Conservation (phyloP, 805 yeast species). For the Dipodascus albidus region DNA sequence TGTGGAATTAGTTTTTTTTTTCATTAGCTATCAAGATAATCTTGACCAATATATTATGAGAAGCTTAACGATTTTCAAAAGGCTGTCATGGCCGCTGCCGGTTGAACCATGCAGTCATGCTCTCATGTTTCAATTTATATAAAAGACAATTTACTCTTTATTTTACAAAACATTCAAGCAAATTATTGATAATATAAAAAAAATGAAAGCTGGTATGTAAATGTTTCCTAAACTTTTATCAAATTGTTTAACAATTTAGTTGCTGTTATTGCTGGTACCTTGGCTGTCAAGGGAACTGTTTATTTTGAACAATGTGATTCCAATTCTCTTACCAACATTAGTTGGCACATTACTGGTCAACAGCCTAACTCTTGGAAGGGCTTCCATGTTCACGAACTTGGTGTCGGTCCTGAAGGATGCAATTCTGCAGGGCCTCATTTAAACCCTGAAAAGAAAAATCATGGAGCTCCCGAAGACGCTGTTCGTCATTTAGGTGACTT, state of each 20-base stretch:
- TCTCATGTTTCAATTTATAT: too few species aligned
- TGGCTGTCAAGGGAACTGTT: constrained; percentile 79
- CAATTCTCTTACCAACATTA: constrained; percentile 68
- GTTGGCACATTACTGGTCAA: constrained; percentile 87
- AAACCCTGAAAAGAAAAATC: constrained; percentile 78
- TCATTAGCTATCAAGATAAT: too few species aligned
- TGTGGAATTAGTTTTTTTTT: too few species aligned
- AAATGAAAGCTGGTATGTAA: not conserved
- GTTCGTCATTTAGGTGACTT: constrained; percentile 81
- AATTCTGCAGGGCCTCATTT: constrained; percentile 97
- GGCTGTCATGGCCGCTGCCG: too few species aligned
- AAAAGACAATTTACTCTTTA: too few species aligned
- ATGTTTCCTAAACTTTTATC: not conserved
- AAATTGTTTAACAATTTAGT: constrained; percentile 31
- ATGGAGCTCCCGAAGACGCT: constrained; percentile 79
- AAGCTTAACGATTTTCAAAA: too few species aligned
- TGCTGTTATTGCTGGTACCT: constrained; percentile 94
- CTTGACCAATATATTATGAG: too few species aligned
- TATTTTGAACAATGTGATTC: constrained; percentile 76
- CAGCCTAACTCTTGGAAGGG: constrained; percentile 83
- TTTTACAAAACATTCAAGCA: too few species aligned
- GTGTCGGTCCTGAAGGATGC: constrained; percentile 99
- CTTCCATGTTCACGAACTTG: constrained; percentile 96
- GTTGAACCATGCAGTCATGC: too few species aligned
- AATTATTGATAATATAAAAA: not conserved